Conservation (phyloP, 225 moss, liverwort and hornwort species). For the Anthoceros angustus region DNA sequence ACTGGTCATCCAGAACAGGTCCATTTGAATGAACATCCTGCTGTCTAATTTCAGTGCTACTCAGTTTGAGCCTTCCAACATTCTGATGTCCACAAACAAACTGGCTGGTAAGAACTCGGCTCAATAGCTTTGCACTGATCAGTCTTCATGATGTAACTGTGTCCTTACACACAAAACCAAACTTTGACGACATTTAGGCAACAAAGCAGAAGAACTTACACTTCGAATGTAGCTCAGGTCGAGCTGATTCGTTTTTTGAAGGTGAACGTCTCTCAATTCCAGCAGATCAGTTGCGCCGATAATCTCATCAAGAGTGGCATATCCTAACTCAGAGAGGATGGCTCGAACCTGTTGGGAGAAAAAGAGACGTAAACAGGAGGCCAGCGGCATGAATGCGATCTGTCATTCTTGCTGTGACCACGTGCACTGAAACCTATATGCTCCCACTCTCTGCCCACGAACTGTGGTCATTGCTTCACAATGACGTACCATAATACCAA, state of each 20-base stretch:
- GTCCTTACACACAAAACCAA: neutral
- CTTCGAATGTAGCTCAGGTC: conserved; percentile 63
- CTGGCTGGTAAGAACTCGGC: neutral
- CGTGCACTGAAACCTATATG: neutral
- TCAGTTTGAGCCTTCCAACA: conserved; percentile 45
- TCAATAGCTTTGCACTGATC: no score
- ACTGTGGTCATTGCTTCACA: no score
- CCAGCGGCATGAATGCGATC: neutral
- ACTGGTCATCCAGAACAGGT: conserved; percentile 57
- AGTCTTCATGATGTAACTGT: neutral
- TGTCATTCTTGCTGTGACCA: neutral
- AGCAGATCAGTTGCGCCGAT: conserved; percentile 63
- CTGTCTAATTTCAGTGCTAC: conserved; percentile 58
- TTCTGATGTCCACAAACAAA: conserved; percentile 22
- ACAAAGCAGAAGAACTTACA: conserved; percentile 16
- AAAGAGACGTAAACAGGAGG: neutral
- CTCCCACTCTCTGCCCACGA: no score
- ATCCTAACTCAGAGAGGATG: conserved; percentile 68
- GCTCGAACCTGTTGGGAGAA: conserved; percentile 51
- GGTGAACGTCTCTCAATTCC: conserved; percentile 33
- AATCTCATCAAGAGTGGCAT: conserved; percentile 81
- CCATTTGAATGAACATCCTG: conserved; percentile 85
- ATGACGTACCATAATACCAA: no score
- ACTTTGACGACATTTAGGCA: neutral
- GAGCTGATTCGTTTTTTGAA: conserved; percentile 57